Evolutionary conservation across 495 filamentous ascomycete species (phyloP).

Genomic region (Talaromyces trachyspermus): DNA sequence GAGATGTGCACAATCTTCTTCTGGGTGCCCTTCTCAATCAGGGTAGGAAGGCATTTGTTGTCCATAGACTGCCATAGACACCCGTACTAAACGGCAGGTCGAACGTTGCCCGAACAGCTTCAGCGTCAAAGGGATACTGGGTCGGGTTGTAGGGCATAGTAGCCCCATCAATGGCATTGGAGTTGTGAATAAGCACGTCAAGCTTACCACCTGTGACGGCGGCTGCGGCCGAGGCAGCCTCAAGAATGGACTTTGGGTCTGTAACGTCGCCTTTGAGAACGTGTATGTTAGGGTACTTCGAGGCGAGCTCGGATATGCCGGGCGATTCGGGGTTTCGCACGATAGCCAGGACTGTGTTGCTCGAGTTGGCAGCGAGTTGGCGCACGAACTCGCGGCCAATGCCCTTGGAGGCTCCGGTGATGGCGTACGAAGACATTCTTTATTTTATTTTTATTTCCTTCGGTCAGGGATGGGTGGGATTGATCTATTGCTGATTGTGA

Average conservation of each 20-base stretch:
- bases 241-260: slow-evolving; percentile 32
- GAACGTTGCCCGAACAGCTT: slow-evolving; percentile 10
- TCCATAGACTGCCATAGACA: slow-evolving; percentile 17
- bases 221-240: slow-evolving; percentile 29
- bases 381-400: slow-evolving; percentile 48
- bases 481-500: slow-evolving; percentile 2
- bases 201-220: slow-evolving; percentile 33
- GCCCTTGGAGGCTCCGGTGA: slow-evolving; percentile 51
- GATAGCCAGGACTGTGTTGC: slow-evolving; percentile 44
- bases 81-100: slow-evolving; percentile 11
- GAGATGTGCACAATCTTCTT: slow-evolving; percentile 44
- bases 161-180: slow-evolving; percentile 22
- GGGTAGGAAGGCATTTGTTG: slow-evolving; percentile 36
- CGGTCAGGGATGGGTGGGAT: not conserved
- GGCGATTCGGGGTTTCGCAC: slow-evolving; percentile 31
- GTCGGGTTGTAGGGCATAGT: slow-evolving; percentile 11
- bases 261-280: slow-evolving; percentile 38
- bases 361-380: slow-evolving; percentile 34
- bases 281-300: slow-evolving; percentile 30
- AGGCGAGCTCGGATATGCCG: slow-evolving; percentile 22
- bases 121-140: slow-evolving; percentile 17
- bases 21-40: slow-evolving; percentile 33
- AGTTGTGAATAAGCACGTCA: slow-evolving; percentile 43
- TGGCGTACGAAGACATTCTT: slow-evolving; percentile 45
- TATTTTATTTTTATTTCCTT: not conserved